Base-by-base conservation (phyloP, 164 flowering plant genomes). In the Tetracentron sinense region DNA sequence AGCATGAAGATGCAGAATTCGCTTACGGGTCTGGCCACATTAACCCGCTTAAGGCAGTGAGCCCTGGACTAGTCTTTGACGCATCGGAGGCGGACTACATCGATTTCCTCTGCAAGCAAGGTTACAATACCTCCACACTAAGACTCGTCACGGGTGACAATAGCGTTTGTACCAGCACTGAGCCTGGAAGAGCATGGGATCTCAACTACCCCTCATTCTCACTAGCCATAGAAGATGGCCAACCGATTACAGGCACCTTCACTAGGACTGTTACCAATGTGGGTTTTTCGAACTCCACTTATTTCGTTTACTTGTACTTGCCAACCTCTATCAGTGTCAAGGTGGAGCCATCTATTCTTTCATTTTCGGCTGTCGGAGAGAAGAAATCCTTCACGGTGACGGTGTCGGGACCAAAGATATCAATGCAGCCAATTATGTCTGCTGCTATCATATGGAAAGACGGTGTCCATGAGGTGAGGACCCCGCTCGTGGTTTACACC, bases 181-280 rank as follows among this genome's bases (percentile, higher is more conserved):
- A 47, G 50, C 70, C 62, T 31, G 78, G 82, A 30, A 68, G 56
- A 31, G 75, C 62, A 7, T 79, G 83, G 81, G 79, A 74, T 67
- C 74, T 83, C 30, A 85, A 85, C 69, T 80, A 81, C 62, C 84
- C 90, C 0, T 79, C 85, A 7, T 80, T 82, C 54, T 60, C 84
- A 0, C 56, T 84, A 4, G 67, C 80, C 16, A 30, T 80, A 6
- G 64, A 30, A 61, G 85, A 82, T 56, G 83, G 89, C 44, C 63
- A 69, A 15, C 54, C n/a, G 25, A 66, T 79, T 44, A 19, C 8
- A 7, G 82, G 66, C 16, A 57, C 56, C 14, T 82, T 80, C 75
- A 60, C 65, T 21, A 69, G 86, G 65, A 81, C 77, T 22, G 79
- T 81, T 16, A 81, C 85, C 35, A 82, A 79, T 54, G 83, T 79